Evolutionary conservation across 2,329 filamentous ascomycete species (phyloP), one percentile per base, ranked within the genome.

Genomic region (Colletotrichum echinochloae): DNA sequence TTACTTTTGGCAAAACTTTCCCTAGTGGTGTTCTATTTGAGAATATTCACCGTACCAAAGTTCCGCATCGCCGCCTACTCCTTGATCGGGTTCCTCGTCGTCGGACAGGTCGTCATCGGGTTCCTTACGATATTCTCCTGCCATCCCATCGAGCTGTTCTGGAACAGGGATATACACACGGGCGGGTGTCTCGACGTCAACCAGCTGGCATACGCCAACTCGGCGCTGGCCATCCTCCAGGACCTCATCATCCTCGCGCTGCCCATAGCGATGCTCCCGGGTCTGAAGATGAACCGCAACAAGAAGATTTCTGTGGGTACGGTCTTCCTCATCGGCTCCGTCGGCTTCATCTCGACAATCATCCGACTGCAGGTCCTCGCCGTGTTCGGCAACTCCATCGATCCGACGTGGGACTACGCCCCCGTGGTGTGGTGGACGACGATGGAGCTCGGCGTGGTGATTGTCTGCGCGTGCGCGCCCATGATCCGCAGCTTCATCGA

Each of bases 251-350:
- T 88, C 61, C 86, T 85, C 8, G 76, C 88, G 9, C 75, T 89
- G 6, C 87, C 87, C 0, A 82, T 87, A 11, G 85, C 85, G 64
- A 80, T 91, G 14, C 81, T 91, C 1, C 86, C 83, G 78, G 82
- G 84, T 35, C 76, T 90, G 33, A 84, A 89, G 65, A 89, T 91
- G 85, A 83, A 84, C 55, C 74, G 72, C 5, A 82, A 80, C 69
- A 85, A 83, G 5, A 91, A 90, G 74, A 48, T 75, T 1, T 72
- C 68, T 4, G 62, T 75, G 26, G 70, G 60, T 3, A 18, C 56
- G 41, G 57, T 75, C n/a, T 73, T 75, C 35, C 55, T 66, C 16
- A 63, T 73, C 23, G 74, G 73, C 8, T 64, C 71, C 1, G 59
- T 75, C 37, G 72, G 74, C 2, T 71, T 75, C 33, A 48, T 73